Conservation (phyloP, 192 early-diverging fungal genomes). For the Cladochytrium replicatum region DNA sequence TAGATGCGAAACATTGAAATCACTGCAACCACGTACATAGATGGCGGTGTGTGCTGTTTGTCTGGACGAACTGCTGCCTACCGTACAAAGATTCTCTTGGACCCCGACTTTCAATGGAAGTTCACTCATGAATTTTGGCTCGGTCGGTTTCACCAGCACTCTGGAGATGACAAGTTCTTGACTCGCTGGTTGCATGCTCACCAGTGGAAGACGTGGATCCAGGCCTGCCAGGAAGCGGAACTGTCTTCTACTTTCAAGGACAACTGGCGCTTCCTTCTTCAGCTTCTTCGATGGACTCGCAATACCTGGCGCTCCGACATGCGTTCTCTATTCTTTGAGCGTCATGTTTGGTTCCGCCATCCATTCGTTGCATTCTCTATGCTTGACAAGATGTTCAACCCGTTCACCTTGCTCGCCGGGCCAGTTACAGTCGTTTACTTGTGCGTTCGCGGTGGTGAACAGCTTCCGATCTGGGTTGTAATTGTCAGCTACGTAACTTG, state of each 20-base stretch:
- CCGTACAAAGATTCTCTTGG: constrained; percentile 55
- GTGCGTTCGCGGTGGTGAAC: too few relatives aligned
- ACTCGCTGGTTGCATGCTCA: constrained; percentile 64
- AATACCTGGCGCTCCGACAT: constrained; percentile 66
- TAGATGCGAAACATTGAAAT: constrained; percentile 66
- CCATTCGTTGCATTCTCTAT: constrained; percentile 68
- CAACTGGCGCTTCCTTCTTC: constrained; percentile 64
- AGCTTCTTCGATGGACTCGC: constrained; percentile 64
- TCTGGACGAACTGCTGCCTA: constrained; percentile 65
- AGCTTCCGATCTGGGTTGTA: constrained; percentile 52
- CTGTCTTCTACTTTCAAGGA: constrained; percentile 63
- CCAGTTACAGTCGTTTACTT: constrained; percentile 50
- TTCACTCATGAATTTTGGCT: constrained; percentile 66
- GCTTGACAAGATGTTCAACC: constrained; percentile 69
- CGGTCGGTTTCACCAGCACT: constrained; percentile 62
- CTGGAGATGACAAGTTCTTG: constrained; percentile 66
- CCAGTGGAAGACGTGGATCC: constrained; percentile 61
- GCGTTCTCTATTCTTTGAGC: constrained; percentile 52
- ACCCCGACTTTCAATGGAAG: constrained; percentile 60
- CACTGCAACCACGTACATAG: constrained; percentile 62
- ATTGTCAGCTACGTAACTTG: constrained; percentile 47
- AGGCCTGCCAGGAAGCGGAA: constrained; percentile 57
- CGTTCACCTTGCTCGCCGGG: constrained; percentile 55
- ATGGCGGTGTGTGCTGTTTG: constrained; percentile 63
- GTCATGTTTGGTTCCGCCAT: constrained; percentile 52